These are phyloP conservation scores for Candida berthetii DNA, from an alignment of 805 yeast genomes.

Conservation along the genomic window DNA sequence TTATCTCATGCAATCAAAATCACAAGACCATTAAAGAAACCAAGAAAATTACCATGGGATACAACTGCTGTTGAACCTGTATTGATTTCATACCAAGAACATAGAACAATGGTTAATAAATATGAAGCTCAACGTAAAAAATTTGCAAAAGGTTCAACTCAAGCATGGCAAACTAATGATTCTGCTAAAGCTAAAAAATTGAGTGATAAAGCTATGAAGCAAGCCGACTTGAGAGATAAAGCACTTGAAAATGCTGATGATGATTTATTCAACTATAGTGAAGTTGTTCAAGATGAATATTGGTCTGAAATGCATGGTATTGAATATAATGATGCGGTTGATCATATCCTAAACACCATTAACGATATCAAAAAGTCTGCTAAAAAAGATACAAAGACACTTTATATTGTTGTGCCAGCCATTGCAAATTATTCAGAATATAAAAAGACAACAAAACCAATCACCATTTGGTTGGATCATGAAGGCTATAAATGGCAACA, in stretches of 20 bases:
- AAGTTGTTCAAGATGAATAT: constrained; percentile 10
- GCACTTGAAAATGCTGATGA: constrained; percentile 20
- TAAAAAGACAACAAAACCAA: constrained; percentile 21
- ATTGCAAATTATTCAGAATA: constrained; percentile 5
- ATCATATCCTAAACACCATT: constrained; percentile 9
- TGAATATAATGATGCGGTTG: constrained; percentile 19
- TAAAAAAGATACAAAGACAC: constrained; percentile 7
- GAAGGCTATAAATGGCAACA: constrained; percentile 31
- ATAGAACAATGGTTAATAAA: constrained; percentile 13
- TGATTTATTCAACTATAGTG: constrained; percentile 16
- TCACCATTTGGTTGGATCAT: constrained; percentile 25
- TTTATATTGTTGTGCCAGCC: constrained; percentile 19
- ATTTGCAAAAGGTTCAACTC: constrained; percentile 19
- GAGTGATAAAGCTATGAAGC: constrained; percentile 19
- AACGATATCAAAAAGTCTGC: constrained; percentile 8
- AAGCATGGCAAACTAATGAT: constrained; percentile 18
- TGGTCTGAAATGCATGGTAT: constrained; percentile 24
- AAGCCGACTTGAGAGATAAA: constrained; percentile 13
- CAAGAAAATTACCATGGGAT: constrained; percentile 19
- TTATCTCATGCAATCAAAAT: constrained; percentile 2
- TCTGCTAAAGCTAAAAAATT: constrained; percentile 18
- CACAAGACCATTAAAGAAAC: constrained; percentile 14
- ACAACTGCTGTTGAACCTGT: neutral
- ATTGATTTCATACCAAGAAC: constrained; percentile 10
- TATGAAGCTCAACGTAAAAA: constrained; percentile 17